A percentile compares a stretch with the other conserved stretches of the same genome.
phyloP scores from a whole-genome alignment of 2,329 filamentous ascomycete genomes.

The Paraphaeosphaeria minitans region DNA sequence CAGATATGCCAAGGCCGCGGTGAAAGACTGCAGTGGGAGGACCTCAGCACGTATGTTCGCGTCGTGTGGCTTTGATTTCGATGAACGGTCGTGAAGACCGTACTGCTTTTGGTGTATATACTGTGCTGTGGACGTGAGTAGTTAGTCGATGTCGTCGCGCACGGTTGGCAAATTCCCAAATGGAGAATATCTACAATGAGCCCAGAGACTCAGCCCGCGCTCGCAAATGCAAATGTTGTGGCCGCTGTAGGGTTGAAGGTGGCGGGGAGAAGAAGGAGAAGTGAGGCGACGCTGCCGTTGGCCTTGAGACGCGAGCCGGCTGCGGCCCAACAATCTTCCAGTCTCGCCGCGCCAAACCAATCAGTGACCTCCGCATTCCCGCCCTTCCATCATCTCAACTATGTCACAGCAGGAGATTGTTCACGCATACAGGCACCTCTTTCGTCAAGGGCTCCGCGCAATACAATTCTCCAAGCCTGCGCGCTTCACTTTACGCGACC shows the following conservation, averaged over 20 bases:
- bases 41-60: not conserved
- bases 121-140: constrained; percentile 18
- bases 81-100: not conserved
- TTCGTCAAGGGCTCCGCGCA: constrained; percentile 69
- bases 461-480: constrained; percentile 74
- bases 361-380: not conserved
- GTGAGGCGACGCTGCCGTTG: constrained; percentile 4
- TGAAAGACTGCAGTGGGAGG: not conserved
- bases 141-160: constrained; percentile 22
- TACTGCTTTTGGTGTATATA: not conserved
- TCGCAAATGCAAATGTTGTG: not conserved
- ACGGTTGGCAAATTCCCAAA: constrained; percentile 13
- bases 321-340: not conserved
- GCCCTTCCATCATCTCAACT: not conserved
- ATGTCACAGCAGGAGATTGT: constrained; percentile 56
- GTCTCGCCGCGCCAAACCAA: constrained; percentile 2
- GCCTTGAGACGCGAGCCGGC: not conserved
- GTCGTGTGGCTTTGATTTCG: not conserved
- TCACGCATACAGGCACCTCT: constrained; percentile 72
- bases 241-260: constrained; percentile 18
- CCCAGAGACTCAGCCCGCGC: constrained; percentile 23
- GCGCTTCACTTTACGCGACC: constrained; percentile 65
- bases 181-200: constrained; percentile 20
- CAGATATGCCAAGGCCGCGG: no score
- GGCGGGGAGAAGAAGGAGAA: constrained; percentile 16